Base-by-base conservation (phyloP, 257 asterid genomes). In the Solanum paucissectum region DNA sequence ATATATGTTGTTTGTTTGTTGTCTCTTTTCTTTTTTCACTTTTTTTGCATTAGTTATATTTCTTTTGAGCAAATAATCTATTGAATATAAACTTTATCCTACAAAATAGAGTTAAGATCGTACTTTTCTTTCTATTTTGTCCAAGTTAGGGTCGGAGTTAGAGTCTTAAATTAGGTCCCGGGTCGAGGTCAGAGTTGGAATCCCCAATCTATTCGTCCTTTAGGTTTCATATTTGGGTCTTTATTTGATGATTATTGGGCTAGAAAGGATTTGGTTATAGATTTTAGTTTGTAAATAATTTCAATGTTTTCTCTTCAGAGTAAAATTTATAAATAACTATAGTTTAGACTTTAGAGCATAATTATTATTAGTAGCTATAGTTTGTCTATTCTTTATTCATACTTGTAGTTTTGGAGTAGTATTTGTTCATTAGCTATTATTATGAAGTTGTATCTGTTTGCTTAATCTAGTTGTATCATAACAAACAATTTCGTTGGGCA, bases 71-170 rank as follows among this genome's bases (percentile, higher is more conserved):
- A 23, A n/a, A 62, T 12, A 25, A 2, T n/a, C 33, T 62, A 0
- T 62, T 5, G 3, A 23, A n/a, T n/a, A 62, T 4, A 62, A 62
- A 9, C 3, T 62, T n/a, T 2, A 4, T 1, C 33, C 3, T n/a
- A 9, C 32, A n/a, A 62, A n/a, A 5, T 4, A n/a, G 7, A 62
- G 1, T 9, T 23, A 62, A 62, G 6, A 5, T 10, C 0, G 4
- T 62, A 62, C 12, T n/a, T n/a, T 23, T 62, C 71, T 23, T n/a
- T n/a, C 6, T 23, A 62, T 9, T 62, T 62, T 62, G 7, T 62
- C 4, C 3, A 62, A n/a, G 29, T 62, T 3, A 62, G 3, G 1
- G 6, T 62, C 0, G 0, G 7, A 62, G 2, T 62, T 4, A 2
- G 1, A 62, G 3, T 62, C 3, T 62, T 62, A 25, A n/a, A 62